Evolutionary conservation across 129 eudicot species (phyloP).

Genomic region (Flaveria bidentis): DNA sequence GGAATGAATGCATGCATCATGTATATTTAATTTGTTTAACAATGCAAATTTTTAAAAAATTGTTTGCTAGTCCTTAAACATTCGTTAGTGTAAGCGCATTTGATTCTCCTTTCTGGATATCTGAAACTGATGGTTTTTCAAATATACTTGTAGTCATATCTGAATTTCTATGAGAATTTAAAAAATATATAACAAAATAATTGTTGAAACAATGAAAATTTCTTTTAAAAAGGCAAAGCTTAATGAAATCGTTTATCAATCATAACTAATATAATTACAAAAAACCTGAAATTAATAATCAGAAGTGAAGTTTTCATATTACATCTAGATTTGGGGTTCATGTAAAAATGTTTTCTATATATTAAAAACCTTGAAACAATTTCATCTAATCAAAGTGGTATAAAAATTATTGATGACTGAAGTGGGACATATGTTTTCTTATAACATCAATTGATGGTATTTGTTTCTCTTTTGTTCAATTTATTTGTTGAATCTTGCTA

Average conservation of each 20-base stretch:
- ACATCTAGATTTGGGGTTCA: neutral
- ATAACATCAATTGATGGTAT: neutral
- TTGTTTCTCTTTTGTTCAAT: constrained; percentile 3
- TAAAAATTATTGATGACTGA: neutral
- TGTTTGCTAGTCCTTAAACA: neutral
- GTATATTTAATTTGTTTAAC: neutral
- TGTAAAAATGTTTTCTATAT: neutral
- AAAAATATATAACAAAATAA: neutral
- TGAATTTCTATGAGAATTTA: neutral
- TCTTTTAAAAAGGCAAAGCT: neutral
- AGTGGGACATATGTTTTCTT: neutral
- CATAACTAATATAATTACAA: neutral
- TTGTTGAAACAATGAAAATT: neutral
- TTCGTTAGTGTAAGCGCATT: neutral
- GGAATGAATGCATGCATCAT: neutral
- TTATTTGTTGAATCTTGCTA: neutral
- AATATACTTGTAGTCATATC: neutral
- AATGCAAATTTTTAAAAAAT: neutral
- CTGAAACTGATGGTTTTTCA: constrained; percentile 1
- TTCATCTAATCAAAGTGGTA: neutral
- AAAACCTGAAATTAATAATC: neutral
- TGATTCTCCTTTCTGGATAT: neutral
- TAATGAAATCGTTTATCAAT: neutral
- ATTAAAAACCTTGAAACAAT: neutral
- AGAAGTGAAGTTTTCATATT: neutral